Percentiles rank a stretch among this genome's conserved stretches.
Evolutionary conservation across 345 rosid species (phyloP).

Genomic region (Brassica napus): Da-Ae NC_063437.1:12554001-12554500

Average conservation of each 20-base stretch:
- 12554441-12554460: conserved; percentile 52
- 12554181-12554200: neutral
- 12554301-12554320: conserved; percentile 80
- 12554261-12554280: conserved; percentile 52
- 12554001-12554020: conserved; percentile 1
- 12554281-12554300: conserved; percentile 76
- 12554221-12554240: conserved; percentile 57
- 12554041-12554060: conserved; percentile 17
- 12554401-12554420: conserved; percentile 72
- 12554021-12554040: conserved; percentile 32
- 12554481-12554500: conserved; percentile 60
- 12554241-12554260: conserved; percentile 61
- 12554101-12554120: neutral
- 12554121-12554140: neutral
- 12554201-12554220: conserved; percentile 44
- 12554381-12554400: conserved; percentile 87
- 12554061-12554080: neutral
- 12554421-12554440: conserved; percentile 49
- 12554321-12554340: conserved; percentile 61
- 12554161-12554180: conserved; percentile 18
- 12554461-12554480: conserved; percentile 80
- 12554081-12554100: neutral
- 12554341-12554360: conserved; percentile 54
- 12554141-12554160: neutral
- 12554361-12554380: conserved; percentile 80